Evolutionary conservation across 2,329 filamentous ascomycete species (phyloP).

Genomic region (Emmonsia crescens): DNA sequence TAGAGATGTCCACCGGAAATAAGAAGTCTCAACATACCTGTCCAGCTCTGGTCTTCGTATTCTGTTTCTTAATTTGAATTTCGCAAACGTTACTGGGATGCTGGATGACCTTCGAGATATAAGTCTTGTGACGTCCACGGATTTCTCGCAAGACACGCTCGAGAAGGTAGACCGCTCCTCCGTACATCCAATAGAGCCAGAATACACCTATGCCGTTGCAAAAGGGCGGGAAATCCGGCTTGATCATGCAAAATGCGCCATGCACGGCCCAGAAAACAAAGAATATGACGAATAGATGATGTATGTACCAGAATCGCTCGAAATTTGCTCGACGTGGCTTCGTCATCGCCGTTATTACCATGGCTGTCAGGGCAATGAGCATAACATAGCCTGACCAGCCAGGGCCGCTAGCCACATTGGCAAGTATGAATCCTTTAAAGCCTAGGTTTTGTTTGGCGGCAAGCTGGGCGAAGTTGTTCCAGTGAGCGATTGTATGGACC

Average conservation of each 20-base stretch:
- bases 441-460: constrained; percentile 65
- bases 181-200: constrained; percentile 84
- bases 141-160: constrained; percentile 70
- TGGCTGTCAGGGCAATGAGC: constrained; percentile 66
- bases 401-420: constrained; percentile 67
- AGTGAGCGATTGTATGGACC: constrained; percentile 77
- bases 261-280: constrained; percentile 89
- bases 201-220: constrained; percentile 66
- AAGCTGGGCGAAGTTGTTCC: constrained; percentile 75
- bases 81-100: constrained; percentile 82
- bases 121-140: constrained; percentile 70
- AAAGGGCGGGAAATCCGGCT: constrained; percentile 65
- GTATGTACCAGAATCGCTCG: constrained; percentile 83
- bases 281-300: constrained; percentile 80
- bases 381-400: constrained; percentile 83
- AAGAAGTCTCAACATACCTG: constrained; percentile 35
- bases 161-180: constrained; percentile 68
- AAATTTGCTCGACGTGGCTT: constrained; percentile 71
- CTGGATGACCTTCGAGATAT: constrained; percentile 80
- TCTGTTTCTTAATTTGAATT: constrained; percentile 84
- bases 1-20: not conserved
- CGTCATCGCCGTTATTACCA: constrained; percentile 67
- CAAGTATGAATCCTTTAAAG: constrained; percentile 64
- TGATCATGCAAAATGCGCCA: constrained; percentile 84
- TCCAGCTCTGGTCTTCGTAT: constrained; percentile 69